Conservation (phyloP, 2,329 filamentous ascomycete species). For the Botrytis porri region DNA sequence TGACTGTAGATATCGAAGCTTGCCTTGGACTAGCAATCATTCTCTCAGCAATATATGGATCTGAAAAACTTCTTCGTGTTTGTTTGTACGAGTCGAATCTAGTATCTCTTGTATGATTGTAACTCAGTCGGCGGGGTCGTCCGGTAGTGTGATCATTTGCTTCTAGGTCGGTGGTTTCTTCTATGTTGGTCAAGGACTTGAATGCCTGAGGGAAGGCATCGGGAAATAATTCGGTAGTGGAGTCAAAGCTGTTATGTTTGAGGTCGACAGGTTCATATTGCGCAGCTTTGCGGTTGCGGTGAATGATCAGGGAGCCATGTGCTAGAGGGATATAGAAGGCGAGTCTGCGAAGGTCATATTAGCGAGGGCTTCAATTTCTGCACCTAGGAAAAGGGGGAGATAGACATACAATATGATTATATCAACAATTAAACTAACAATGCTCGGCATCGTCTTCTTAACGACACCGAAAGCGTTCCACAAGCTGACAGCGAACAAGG, state of each 20-base stretch:
- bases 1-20: not conserved
- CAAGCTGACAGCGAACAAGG: conserved; percentile 27
- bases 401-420: conserved; percentile 26
- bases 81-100: conserved; percentile 28
- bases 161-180: conserved; percentile 15
- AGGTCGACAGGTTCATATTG: conserved; percentile 7
- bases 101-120: conserved; percentile 29
- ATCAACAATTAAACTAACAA: conserved; percentile 25
- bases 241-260: not conserved
- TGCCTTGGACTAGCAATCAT: not conserved
- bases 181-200: conserved; percentile 16
- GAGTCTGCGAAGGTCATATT: conserved; percentile 22
- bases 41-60: not conserved
- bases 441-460: conserved; percentile 6
- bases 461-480: not conserved
- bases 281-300: conserved; percentile 19
- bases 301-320: conserved; percentile 31
- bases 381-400: not conserved
- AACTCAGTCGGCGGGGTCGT: conserved; percentile 16
- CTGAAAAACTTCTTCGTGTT: conserved; percentile 12
- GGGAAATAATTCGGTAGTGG: not conserved
- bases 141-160: not conserved
- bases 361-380: not conserved
- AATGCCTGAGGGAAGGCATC: not conserved
- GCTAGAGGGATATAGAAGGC: conserved; percentile 32